Conservation (phyloP, 2,329 filamentous ascomycete species). For the Phialocephala sp. region DNA sequence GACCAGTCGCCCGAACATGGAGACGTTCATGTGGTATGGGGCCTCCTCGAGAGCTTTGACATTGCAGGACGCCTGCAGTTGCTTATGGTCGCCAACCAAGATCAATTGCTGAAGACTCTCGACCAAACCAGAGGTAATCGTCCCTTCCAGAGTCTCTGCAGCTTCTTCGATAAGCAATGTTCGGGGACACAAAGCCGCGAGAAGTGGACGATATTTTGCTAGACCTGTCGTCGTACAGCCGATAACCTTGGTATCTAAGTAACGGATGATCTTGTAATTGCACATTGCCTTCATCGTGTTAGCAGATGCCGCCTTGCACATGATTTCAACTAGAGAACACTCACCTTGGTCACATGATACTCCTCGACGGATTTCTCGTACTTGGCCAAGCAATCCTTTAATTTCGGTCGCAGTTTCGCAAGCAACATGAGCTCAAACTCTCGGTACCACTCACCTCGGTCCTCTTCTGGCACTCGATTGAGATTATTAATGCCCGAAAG, state of each 20-base stretch:
- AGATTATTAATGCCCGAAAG: conserved; percentile 30
- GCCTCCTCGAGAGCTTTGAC: conserved; percentile 58
- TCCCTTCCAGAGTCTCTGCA: conserved; percentile 62
- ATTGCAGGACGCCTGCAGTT: conserved; percentile 66
- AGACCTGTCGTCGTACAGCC: conserved; percentile 68
- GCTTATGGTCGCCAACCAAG: conserved; percentile 72
- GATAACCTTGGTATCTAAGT: conserved; percentile 52
- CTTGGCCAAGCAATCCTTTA: conserved; percentile 27
- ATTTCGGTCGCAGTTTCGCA: conserved; percentile 25
- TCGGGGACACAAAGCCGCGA: conserved; percentile 64
- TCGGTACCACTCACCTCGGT: conserved; percentile 41
- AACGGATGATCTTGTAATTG: conserved; percentile 59
- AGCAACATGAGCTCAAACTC: conserved; percentile 39
- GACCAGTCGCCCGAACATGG: conserved; percentile 72
- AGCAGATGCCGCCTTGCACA: background rate
- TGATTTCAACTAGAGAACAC: background rate
- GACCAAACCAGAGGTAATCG: conserved; percentile 63
- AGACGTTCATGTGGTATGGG: conserved; percentile 66
- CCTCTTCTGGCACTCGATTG: conserved; percentile 35
- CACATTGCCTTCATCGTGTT: conserved; percentile 29
- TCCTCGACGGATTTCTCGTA: conserved; percentile 34
- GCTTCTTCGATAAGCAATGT: conserved; percentile 73
- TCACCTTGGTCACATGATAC: conserved; percentile 35
- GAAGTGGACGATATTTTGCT: conserved; percentile 69
- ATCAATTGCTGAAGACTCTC: conserved; percentile 68